Base-by-base conservation (phyloP, 208 protist species). In the Angomonas ambiguus region DNA sequence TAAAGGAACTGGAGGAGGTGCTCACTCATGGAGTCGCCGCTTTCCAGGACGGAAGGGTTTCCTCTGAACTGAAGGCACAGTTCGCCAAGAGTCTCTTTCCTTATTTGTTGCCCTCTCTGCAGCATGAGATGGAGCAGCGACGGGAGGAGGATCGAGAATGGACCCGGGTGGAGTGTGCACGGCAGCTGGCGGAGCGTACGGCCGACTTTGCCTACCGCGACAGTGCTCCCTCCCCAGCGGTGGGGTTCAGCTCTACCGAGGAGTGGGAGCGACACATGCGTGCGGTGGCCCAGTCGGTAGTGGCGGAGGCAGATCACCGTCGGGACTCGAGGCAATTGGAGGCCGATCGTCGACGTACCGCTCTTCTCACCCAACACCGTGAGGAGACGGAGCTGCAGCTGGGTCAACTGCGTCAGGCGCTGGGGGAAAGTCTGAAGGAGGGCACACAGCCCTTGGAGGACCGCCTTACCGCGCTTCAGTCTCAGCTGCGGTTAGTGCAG, bases 231-330 rank as follows among this genome's bases (percentile, higher is more conserved):
- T 28, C 24, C 31, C 32, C 3, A 28, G 11, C 2, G 30, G 56
- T 4, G 2, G 2, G 8, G 18, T 25, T 76, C 45, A 70, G 62
- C 6, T 85, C 80, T 10, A 31, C 66, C 10, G 86, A 85, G n/a
- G 70, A 67, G 1, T 71, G 89, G 24, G 70, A 89, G 24, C 74
- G 65, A 11, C 79, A 87, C 38, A 51, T 93, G 25, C 87, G 79
- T 18, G 68, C 69, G 2, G 74, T 78, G 0, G 73, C 79, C 11
- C 77, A 81, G 0, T 41, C 70, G 35, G 72, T 88, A 16, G 57
- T 88, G 28, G 49, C 62, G 16, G 87, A 83, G 45, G 77, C 80
- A 41, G 78, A 82, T 45, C 69, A 76, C 28, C 67, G 64, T 3
- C 75, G 72, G 55, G 73, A 72, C 49, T 48, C 27, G 35, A 2